These are phyloP conservation scores for Sporobolomyces pararoseus DNA, from an alignment of 768 basidiomycete species.

Conservation along the genomic window DNA sequence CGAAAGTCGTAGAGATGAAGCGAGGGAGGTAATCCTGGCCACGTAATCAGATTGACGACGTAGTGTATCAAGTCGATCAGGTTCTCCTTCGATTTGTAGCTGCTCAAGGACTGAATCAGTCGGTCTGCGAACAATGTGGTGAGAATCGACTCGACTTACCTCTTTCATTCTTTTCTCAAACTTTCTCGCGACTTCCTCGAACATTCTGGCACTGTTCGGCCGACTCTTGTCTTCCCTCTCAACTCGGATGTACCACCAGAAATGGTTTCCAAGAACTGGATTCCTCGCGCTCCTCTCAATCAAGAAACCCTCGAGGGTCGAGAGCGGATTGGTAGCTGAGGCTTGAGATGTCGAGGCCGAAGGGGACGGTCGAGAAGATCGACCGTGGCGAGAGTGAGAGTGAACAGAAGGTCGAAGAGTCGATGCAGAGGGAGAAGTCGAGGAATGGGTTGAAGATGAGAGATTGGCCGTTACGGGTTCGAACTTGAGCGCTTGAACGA, in stretches of 20 bases:
- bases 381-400: constrained; percentile 13
- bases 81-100: constrained; percentile 65
- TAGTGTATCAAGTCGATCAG: constrained; percentile 78
- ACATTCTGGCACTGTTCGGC: constrained; percentile 68
- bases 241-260: constrained; percentile 98
- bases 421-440: constrained; percentile 53
- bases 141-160: constrained; percentile 52
- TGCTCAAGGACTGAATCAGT: neutral
- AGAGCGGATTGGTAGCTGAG: constrained; percentile 60
- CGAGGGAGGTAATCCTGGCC: constrained; percentile 75
- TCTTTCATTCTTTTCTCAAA: constrained; percentile 85
- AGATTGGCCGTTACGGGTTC: constrained; percentile 59
- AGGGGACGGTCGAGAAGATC: constrained; percentile 5
- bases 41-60: constrained; percentile 86
- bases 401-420: constrained; percentile 10
- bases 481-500: constrained; percentile 96
- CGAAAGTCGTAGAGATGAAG: constrained; percentile 77
- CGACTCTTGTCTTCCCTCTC: constrained; percentile 77
- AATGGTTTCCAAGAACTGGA: constrained; percentile 75
- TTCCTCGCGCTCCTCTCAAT: constrained; percentile 79
- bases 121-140: neutral
- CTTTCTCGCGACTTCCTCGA: constrained; percentile 80
- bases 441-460: constrained; percentile 24
- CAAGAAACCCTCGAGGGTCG: constrained; percentile 83
- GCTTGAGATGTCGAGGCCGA: constrained; percentile 50